These are phyloP conservation scores for Xylariaceae sp. DNA, from an alignment of 2,329 filamentous ascomycete genomes.

Conservation along the genomic window DNA sequence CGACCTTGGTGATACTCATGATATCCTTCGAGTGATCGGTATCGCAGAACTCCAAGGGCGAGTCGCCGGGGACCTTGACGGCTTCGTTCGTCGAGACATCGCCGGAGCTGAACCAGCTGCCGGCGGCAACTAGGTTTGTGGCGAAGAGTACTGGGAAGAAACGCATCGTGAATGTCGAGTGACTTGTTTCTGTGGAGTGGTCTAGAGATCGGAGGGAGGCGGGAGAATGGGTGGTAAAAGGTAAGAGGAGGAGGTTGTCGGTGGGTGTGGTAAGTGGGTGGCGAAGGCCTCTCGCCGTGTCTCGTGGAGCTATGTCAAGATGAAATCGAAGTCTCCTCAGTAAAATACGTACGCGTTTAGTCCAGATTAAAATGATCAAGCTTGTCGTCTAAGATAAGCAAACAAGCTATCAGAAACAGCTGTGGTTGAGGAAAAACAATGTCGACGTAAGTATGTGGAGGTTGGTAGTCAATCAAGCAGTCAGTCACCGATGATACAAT, in stretches of 20 bases:
- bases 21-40: conserved; percentile 65
- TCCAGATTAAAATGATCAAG: no score
- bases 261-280: background rate
- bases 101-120: conserved; percentile 46
- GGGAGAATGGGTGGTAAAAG: background rate
- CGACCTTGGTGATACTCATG: conserved; percentile 72
- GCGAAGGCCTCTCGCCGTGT: no score
- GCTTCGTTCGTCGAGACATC: conserved; percentile 47
- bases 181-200: background rate
- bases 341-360: no score
- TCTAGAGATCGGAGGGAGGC: background rate
- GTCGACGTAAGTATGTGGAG: background rate
- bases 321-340: no score
- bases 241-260: background rate
- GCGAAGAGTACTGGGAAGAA: conserved; percentile 39
- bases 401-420: no score
- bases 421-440: no score
- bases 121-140: conserved; percentile 39
- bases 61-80: conserved; percentile 73
- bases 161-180: no score
- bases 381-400: no score
- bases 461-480: no score
- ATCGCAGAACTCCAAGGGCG: conserved; percentile 75
- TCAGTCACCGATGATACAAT: no score
- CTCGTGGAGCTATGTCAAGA: no score